These are phyloP conservation scores for Lachancea quebecensis DNA, from an alignment of 805 yeast species.

Conservation along the genomic window DNA sequence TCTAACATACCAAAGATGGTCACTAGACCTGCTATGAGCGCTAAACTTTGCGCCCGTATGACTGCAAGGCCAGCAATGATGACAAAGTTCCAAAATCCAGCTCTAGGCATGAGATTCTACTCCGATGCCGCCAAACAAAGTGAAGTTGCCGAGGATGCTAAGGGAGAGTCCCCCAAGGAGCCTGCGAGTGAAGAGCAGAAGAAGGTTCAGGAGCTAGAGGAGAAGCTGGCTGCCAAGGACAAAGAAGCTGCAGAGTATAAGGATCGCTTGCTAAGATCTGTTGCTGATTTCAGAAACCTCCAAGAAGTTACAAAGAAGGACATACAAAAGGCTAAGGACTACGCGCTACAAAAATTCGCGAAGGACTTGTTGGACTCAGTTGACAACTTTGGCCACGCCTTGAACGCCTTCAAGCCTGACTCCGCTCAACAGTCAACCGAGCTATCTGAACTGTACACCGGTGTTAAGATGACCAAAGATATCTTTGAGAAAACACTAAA, in stretches of 20 bases:
- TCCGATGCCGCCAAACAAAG: slow-evolving; percentile 19
- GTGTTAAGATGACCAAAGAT: slow-evolving; percentile 83
- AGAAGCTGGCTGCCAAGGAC: slow-evolving; percentile 52
- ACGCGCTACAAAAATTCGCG: slow-evolving; percentile 87
- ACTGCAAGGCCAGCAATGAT: not conserved
- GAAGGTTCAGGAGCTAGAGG: slow-evolving; percentile 37
- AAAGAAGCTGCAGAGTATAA: slow-evolving; percentile 75
- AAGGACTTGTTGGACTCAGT: slow-evolving; percentile 82
- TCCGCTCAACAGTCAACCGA: slow-evolving; percentile 52
- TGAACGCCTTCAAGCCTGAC: slow-evolving; percentile 62
- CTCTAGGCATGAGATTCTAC: slow-evolving; percentile 18
- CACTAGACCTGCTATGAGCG: slow-evolving; percentile 1
- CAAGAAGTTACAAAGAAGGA: slow-evolving; percentile 88
- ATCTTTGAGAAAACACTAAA: slow-evolving; percentile 77
- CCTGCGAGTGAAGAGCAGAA: slow-evolving; percentile 3
- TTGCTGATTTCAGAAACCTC: slow-evolving; percentile 88
- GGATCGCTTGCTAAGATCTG: slow-evolving; percentile 72
- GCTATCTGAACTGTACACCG: slow-evolving; percentile 71
- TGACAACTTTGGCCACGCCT: slow-evolving; percentile 85
- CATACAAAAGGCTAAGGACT: slow-evolving; percentile 78
- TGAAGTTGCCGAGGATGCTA: slow-evolving; percentile 12
- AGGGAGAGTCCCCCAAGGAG: slow-evolving; percentile 7
- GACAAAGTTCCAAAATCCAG: not conserved
- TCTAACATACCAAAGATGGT: slow-evolving; percentile 1
- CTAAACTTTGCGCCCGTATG: not conserved